Conservation (phyloP, 768 basidiomycete genomes). For the Hysterangium stoloniferum region DNA sequence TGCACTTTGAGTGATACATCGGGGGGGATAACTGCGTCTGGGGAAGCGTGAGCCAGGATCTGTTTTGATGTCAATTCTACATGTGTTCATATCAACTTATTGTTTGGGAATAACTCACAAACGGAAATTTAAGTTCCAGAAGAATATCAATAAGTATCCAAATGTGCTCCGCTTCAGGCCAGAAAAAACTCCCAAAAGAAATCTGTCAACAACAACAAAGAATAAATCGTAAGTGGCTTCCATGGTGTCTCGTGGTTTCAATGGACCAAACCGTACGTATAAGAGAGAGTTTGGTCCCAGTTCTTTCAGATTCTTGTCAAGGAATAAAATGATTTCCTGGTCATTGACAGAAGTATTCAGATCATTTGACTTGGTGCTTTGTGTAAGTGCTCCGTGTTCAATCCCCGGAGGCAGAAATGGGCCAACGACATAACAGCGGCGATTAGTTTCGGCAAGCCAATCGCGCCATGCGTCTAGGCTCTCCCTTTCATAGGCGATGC, state of each 20-base stretch:
- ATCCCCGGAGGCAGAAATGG: conserved; percentile 13
- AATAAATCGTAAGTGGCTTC: not conserved
- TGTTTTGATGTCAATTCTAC: conserved; percentile 1
- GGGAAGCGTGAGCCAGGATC: conserved; percentile 18
- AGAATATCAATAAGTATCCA: conserved; percentile 18
- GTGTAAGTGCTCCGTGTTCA: not conserved
- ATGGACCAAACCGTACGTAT: too few relatives aligned
- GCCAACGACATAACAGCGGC: conserved; percentile 13
- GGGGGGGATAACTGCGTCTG: conserved; percentile 14
- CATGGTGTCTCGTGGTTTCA: conserved; percentile 6
- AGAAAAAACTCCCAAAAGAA: conserved; percentile 19
- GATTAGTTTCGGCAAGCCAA: conserved; percentile 13
- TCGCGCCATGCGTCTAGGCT: conserved; percentile 6
- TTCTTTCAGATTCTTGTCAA: conserved; percentile 12
- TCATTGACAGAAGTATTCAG: conserved; percentile 9
- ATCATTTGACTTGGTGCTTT: not conserved
- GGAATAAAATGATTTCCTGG: conserved; percentile 13
- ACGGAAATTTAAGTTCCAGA: conserved; percentile 17
- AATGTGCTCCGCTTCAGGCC: conserved; percentile 16
- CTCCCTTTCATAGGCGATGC: conserved; percentile 14
- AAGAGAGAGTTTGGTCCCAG: conserved; percentile 16
- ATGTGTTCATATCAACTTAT: not conserved
- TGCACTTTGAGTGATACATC: conserved; percentile 13
- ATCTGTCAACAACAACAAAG: conserved; percentile 11
- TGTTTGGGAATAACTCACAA: conserved; percentile 16